A percentile compares a stretch with the other conserved stretches of the same genome.
Conservation (phyloP, 2,329 filamentous ascomycete genomes). For the Ophiostoma perfectum region DNA sequence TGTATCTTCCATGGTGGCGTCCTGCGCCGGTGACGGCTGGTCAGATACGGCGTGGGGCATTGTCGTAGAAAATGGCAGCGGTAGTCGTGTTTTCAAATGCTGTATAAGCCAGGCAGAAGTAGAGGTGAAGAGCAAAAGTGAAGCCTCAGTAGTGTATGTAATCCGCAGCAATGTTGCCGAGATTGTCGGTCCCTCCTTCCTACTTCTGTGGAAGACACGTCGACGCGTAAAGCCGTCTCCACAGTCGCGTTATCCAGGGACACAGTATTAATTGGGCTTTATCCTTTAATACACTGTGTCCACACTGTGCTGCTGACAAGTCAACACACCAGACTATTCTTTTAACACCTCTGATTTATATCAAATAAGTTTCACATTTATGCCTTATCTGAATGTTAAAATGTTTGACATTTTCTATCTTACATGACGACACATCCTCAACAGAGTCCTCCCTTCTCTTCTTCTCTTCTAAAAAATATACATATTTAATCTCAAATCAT, state of each 20-base stretch:
- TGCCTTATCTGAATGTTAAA: not conserved
- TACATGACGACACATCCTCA: conserved; percentile 13
- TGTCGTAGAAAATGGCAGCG: not conserved
- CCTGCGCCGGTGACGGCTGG: conserved; percentile 26
- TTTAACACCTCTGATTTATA: not conserved
- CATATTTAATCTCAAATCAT: not conserved
- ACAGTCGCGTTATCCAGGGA: not conserved
- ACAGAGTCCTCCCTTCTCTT: conserved; percentile 10
- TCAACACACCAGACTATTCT: not conserved
- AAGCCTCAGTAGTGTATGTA: not conserved
- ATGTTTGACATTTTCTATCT: not conserved
- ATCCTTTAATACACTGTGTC: not conserved
- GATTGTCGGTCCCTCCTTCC: conserved; percentile 7
- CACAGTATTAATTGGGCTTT: not conserved
- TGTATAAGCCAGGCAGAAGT: not conserved
- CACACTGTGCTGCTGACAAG: not conserved
- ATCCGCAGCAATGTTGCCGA: not conserved
- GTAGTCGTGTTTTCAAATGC: not conserved
- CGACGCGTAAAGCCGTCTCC: conserved; percentile 26
- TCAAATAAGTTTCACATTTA: not conserved
- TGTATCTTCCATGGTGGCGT: conserved; percentile 30
- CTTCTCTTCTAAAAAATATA: not conserved
- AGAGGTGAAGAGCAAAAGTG: not conserved
- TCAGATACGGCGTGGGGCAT: conserved; percentile 46
- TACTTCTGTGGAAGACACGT: conserved; percentile 23